These are phyloP conservation scores for Aspergillus fischeri DNA, from an alignment of 2,329 filamentous ascomycete genomes.

Conservation along the genomic window DNA sequence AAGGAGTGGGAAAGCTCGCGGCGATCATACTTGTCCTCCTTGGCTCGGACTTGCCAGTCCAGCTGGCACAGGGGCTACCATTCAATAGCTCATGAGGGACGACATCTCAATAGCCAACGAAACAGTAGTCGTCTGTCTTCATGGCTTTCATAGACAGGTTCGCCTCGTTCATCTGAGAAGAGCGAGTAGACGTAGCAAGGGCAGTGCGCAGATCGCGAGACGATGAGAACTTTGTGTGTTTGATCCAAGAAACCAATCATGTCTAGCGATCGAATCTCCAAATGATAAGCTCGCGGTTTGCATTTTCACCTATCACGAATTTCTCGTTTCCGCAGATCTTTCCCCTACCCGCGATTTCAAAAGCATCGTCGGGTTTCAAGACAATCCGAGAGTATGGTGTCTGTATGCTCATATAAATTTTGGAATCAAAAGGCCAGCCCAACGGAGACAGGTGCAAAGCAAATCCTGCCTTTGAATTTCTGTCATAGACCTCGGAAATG, in stretches of 20 bases:
- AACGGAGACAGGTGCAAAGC: constrained; percentile 32
- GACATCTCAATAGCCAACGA: too few relatives aligned
- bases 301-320: constrained; percentile 60
- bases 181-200: too few relatives aligned
- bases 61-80: too few relatives aligned
- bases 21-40: too few relatives aligned
- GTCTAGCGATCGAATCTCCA: constrained; percentile 45
- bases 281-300: constrained; percentile 49
- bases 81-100: too few relatives aligned
- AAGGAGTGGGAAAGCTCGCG: too few relatives aligned
- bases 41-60: too few relatives aligned
- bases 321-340: constrained; percentile 57
- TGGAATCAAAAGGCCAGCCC: constrained; percentile 23
- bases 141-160: too few relatives aligned
- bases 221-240: not conserved
- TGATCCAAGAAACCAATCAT: not conserved
- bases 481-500: constrained; percentile 35
- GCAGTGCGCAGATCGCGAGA: too few relatives aligned
- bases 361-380: constrained; percentile 37
- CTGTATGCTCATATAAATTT: constrained; percentile 27
- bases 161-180: too few relatives aligned
- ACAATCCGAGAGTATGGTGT: constrained; percentile 20
- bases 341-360: constrained; percentile 49
- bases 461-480: constrained; percentile 29
- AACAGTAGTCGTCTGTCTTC: too few relatives aligned